Base-by-base conservation (phyloP, 768 basidiomycete species). In the Lactifluus volemus region DNA sequence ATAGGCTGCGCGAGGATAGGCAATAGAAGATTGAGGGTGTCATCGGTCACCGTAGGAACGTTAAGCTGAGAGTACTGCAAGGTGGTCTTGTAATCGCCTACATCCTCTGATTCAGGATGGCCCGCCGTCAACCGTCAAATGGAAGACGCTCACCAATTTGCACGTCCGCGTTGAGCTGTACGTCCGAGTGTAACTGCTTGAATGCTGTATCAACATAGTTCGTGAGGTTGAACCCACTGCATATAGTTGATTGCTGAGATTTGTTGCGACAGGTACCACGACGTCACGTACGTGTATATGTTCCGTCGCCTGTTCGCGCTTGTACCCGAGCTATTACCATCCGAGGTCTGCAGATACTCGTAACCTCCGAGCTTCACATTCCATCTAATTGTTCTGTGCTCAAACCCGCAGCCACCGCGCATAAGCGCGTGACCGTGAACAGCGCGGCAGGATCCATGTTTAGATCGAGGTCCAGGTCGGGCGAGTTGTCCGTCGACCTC, bases 1-100 rank as follows among this genome's bases (percentile, higher is more conserved):
- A 90, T 88, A 4, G 88, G 88, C 55, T 81, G 76, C 0, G 88
- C 88, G 59, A 90, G 78, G 45, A 86, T 68, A 6, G 86, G 88
- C 6, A 90, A 75, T 55, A 89, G 81, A 39, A 85, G 70, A 63
- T 85, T 75, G 58, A 89, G 73, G 48, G 76, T 82, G 17, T 77
- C 68, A 67, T 88, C 88, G 0, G 88, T 89, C 29, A 72, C 68
- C 17, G 81, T 84, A 1, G 81, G 78, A 17, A 90, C 77, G 47
- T 69, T 70, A 30, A 67, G 66, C 67, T 90, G 88, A 6, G 76
- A 78, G 67, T 85, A 87, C n/a, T 78, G 71, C 57, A 90, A 70
- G 7, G 78, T 78, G 4, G 88, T 88, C 49, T 72, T 62, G 64
- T 88, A 89, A 45, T 84, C 77, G 34, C 87, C 86, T 84, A 65